phyloP scores from a whole-genome alignment of 192 early-diverging fungal genomes.

The Podila horticola region DNA sequence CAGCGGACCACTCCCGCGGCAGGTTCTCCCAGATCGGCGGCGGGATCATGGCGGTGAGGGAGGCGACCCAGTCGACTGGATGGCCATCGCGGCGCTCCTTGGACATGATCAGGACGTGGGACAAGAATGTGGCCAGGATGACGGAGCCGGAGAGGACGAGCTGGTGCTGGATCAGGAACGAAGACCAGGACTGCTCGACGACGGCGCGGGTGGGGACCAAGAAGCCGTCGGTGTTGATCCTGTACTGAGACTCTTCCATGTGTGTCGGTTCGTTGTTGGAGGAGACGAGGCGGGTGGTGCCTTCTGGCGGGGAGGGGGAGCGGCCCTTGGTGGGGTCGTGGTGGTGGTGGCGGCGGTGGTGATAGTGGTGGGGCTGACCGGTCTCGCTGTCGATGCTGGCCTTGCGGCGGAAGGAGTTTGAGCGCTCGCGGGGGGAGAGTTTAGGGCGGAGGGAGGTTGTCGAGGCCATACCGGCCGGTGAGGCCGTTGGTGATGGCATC shows the following conservation, averaged over 20 bases:
- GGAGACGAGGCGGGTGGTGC: not conserved
- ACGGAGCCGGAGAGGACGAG: constrained; percentile 31
- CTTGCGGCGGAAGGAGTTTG: constrained; percentile 36
- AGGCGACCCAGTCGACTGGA: constrained; percentile 24
- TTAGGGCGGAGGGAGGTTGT: not conserved
- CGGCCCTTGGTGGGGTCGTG: constrained; percentile 40
- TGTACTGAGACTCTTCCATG: not conserved
- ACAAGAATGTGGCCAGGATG: constrained; percentile 15
- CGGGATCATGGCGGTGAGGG: constrained; percentile 34
- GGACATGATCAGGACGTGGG: constrained; percentile 17
- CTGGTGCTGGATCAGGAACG: constrained; percentile 39
- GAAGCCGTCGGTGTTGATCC: constrained; percentile 10
- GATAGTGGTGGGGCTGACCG: constrained; percentile 41
- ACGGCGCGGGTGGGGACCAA: constrained; percentile 5
- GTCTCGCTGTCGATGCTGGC: constrained; percentile 30
- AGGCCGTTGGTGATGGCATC: not conserved
- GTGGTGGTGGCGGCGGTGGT: constrained; percentile 35
- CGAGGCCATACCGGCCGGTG: not conserved
- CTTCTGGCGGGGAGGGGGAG: constrained; percentile 38
- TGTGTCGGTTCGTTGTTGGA: not conserved
- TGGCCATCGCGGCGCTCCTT: constrained; percentile 23
- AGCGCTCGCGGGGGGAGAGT: constrained; percentile 1
- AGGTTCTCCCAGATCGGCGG: constrained; percentile 29
- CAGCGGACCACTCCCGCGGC: constrained; percentile 23
- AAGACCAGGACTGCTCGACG: constrained; percentile 28